phyloP scores from a whole-genome alignment of 2,329 filamentous ascomycete genomes.

The Zymoseptoria passerinii region DNA sequence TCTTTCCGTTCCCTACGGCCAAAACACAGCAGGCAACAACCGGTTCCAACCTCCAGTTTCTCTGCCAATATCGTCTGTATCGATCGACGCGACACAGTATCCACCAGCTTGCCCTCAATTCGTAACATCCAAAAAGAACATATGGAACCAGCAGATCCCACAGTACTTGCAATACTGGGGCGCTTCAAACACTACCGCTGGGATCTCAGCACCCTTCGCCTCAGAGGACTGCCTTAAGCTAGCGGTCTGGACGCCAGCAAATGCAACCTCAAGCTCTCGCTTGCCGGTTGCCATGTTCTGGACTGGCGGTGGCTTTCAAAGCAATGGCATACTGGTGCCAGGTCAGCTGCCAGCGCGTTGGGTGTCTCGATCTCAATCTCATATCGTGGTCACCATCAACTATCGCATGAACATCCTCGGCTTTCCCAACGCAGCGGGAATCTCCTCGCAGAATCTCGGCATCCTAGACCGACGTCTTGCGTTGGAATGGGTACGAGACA shows the following conservation, averaged over 20 bases:
- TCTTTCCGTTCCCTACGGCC: slow-evolving; percentile 9
- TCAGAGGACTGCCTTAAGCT: slow-evolving; percentile 38
- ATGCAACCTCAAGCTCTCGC: slow-evolving; percentile 12
- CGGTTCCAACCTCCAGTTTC: slow-evolving; percentile 5
- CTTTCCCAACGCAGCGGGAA: slow-evolving; percentile 29
- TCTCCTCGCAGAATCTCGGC: slow-evolving; percentile 28
- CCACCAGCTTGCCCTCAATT: slow-evolving; percentile 29
- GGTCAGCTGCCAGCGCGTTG: slow-evolving; percentile 37
- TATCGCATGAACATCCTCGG: slow-evolving; percentile 35
- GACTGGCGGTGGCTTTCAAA: slow-evolving; percentile 39
- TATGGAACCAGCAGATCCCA: slow-evolving; percentile 23
- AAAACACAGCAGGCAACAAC: slow-evolving; percentile 7
- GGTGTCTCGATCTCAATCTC: slow-evolving; percentile 32
- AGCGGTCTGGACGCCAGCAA: slow-evolving; percentile 38
- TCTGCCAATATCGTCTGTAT: background rate
- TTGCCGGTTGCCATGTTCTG: slow-evolving; percentile 42
- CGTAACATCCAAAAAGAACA: slow-evolving; percentile 22
- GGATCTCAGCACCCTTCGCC: slow-evolving; percentile 7
- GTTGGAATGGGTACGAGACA: slow-evolving; percentile 34
- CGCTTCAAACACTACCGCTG: slow-evolving; percentile 1
- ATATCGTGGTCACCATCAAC: slow-evolving; percentile 36
- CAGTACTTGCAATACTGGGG: slow-evolving; percentile 6
- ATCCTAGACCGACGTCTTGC: slow-evolving; percentile 34
- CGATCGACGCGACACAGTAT: background rate
- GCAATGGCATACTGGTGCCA: slow-evolving; percentile 37